Conservation (phyloP, 2,329 filamentous ascomycete species). For the Beauveria sp. region DNA sequence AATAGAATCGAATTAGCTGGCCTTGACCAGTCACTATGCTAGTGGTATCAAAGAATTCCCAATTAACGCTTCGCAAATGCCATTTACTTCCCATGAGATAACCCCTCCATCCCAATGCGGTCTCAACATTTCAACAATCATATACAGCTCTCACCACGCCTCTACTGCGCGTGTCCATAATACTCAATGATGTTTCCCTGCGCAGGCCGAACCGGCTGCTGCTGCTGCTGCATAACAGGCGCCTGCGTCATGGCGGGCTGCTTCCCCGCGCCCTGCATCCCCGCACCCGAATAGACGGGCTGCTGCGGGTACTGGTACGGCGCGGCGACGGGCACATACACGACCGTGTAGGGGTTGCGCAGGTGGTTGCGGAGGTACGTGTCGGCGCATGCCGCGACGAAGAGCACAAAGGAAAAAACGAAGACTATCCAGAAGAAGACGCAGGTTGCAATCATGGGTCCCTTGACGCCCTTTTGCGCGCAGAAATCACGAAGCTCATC, state of each 20-base stretch:
- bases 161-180: neutral
- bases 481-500: neutral
- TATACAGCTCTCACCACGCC: neutral
- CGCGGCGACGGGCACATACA: constrained; percentile 2
- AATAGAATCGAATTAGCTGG: too few relatives aligned
- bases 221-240: neutral
- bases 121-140: neutral
- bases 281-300: neutral
- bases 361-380: constrained; percentile 12
- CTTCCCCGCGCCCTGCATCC: neutral
- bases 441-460: neutral
- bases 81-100: neutral
- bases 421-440: constrained; percentile 7
- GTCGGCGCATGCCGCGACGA: constrained; percentile 8
- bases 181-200: neutral
- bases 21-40: neutral
- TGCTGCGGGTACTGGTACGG: neutral
- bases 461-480: neutral
- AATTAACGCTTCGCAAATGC: neutral
- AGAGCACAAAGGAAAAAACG: neutral
- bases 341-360: neutral
- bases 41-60: neutral
- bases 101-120: too few relatives aligned
- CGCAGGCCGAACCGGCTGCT: neutral
- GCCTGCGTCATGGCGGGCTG: neutral